Evolutionary conservation across 2,329 filamentous ascomycete species (phyloP), one percentile per base, ranked within the genome.

Genomic region (Hypoxylon sp.): DNA sequence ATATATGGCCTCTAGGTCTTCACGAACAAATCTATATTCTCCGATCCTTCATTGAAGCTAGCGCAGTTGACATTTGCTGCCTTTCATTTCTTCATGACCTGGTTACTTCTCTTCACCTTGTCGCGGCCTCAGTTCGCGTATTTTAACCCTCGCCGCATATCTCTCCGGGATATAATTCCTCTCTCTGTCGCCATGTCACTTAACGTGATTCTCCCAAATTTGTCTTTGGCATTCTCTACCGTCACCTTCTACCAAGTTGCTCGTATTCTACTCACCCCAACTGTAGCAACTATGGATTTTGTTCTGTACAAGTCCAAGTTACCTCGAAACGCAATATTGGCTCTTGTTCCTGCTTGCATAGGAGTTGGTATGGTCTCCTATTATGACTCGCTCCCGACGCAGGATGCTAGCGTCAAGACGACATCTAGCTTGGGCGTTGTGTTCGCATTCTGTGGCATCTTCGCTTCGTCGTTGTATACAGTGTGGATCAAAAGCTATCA

Each of bases 211-310:
- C 82, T 92, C 8, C 89, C 89, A 8, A 92, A 92, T 74, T 80
- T 91, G 6, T 91, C 89, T 1, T 82, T 92, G 48, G 89, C 90
- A 31, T 91, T 88, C 77, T 91, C 89, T 22, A 87, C 86, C 56
- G 87, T 92, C 46, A 90, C 89, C 46, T 92, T 92, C 77, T 92
- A 92, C 78, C 90, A 92, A 77, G 86, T 92, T 54, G 89, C 88
- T 3, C 86, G 90, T 25, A 90, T 92, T 65, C 82, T 92, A 11
- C 84, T 92, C 30, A 92, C 90, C 0, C 90, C 90, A 2, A 85
- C 84, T 48, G 89, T 91, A 20, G 90, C 89, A 3, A 77, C 87
- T 14, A 88, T 92, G 83, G 91, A 92, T 78, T 90, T 83, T 72
- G 76, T 89, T 22, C 81, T 92, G 33, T 90, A 91, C 79, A 79